phyloP scores from a whole-genome alignment of 768 basidiomycete genomes.

The Mycena albidolilacea region DNA sequence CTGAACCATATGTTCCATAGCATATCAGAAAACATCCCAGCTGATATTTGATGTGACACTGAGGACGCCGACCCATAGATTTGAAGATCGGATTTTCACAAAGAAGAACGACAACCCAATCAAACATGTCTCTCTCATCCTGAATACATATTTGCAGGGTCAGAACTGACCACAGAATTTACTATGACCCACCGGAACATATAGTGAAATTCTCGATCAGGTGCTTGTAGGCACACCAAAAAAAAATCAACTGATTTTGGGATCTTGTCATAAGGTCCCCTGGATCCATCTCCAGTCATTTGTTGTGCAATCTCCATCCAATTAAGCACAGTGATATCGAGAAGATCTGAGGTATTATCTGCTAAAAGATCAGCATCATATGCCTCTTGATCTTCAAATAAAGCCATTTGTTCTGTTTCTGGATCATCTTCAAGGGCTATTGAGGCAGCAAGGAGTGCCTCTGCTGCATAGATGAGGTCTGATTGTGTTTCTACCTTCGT shows the following conservation, averaged over 20 bases:
- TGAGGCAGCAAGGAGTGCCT: neutral
- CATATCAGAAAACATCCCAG: conserved; percentile 15
- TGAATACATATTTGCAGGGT: neutral
- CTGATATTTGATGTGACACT: neutral
- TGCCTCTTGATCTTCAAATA: neutral
- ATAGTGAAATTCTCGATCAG: conserved; percentile 29
- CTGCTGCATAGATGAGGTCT: neutral
- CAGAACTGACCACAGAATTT: neutral
- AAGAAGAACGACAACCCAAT: neutral
- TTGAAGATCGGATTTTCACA: neutral
- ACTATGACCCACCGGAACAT: neutral
- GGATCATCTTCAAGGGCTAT: neutral
- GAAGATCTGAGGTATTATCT: neutral
- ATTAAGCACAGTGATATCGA: neutral
- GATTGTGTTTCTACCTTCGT: neutral
- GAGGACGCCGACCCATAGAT: too few relatives aligned
- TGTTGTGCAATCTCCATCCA: neutral
- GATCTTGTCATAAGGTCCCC: conserved; percentile 36
- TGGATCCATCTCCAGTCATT: neutral
- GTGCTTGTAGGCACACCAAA: conserved; percentile 22
- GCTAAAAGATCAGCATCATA: neutral
- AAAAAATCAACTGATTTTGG: conserved; percentile 37
- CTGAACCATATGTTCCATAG: conserved; percentile 18
- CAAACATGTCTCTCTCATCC: neutral
- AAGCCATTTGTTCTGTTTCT: neutral